Base-by-base conservation (phyloP, 2,329 filamentous ascomycete species). In the Diaporthe ilicicola region DNA sequence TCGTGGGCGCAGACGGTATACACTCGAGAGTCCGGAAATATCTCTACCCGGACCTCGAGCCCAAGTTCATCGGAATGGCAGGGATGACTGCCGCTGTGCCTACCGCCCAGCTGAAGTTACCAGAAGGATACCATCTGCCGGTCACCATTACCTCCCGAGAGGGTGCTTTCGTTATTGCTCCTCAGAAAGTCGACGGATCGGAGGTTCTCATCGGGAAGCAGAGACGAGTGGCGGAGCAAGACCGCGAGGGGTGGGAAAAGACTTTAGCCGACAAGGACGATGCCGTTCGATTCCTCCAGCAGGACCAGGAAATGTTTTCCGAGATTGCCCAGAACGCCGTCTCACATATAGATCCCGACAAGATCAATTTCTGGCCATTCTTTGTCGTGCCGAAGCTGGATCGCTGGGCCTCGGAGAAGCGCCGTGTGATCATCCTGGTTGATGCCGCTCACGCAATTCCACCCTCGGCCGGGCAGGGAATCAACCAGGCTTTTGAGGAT, bases 1-100 rank as follows among this genome's bases (percentile, higher is more conserved):
- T 91, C 0, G 80, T 90, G 19, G 89, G 88, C 0, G 86, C 87
- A 0, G 89, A 91, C 70, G 89, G 89, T 1, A 90, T 91, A 62
- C 87, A 90, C 75, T 90, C 88, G 0, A 81, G 79, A 0, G 86
- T 90, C 0, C 83, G 88, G 3, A 81, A 79, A 4, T 84, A 88
- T 51, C 78, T 91, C 0, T 81, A 85, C 55, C 85, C 87, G 0
- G 81, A 84, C 0, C 74, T 87, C 1, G 76, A 82, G 42, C 85
- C 89, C 1, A 81, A 78, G 1, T 90, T 88, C 74, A 85, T 84
- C 1, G 85, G 85, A 44, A 83, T 85, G 77, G 77, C 80, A 13
- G 83, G 80, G 10, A 78, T 86, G 24, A 75, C 73, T 4, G 70
- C 70, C 13, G 74, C 71, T 2, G 76, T 78, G 4, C 82, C 82